Evolutionary conservation across 2,329 filamentous ascomycete species (phyloP).

Genomic region (Aspergillus sp.): DNA sequence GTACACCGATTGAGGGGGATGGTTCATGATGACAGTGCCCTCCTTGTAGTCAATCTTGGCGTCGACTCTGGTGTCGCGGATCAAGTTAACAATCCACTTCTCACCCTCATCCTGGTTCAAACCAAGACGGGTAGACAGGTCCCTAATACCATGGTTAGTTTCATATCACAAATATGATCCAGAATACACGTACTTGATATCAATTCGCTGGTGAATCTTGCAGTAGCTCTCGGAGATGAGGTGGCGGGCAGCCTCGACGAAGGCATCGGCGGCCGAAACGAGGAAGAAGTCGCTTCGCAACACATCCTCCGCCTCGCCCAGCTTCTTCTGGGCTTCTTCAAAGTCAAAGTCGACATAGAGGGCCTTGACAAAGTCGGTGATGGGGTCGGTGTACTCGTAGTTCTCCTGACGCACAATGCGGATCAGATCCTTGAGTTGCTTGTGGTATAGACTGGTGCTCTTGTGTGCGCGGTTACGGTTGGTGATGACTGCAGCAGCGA

Average conservation of each 20-base stretch:
- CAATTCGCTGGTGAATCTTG: slow-evolving; percentile 98
- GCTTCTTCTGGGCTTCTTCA: slow-evolving; percentile 87
- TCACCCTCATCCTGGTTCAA: slow-evolving; percentile 92
- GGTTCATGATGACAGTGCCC: slow-evolving; percentile 98
- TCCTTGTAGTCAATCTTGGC: slow-evolving; percentile 99
- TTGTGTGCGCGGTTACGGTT: slow-evolving; percentile 80
- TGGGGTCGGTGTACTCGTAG: slow-evolving; percentile 94
- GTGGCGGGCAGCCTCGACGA: slow-evolving; percentile 91
- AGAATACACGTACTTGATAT: slow-evolving; percentile 66
- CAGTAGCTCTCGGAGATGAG: slow-evolving; percentile 98
- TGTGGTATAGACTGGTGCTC: slow-evolving; percentile 78
- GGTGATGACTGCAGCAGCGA: slow-evolving; percentile 90
- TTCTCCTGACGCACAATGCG: slow-evolving; percentile 94
- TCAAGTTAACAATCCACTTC: slow-evolving; percentile 99
- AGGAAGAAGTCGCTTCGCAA: slow-evolving; percentile 95
- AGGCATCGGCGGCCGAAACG: slow-evolving; percentile 73
- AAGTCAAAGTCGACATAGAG: slow-evolving; percentile 97
- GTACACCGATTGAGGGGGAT: slow-evolving; percentile 96
- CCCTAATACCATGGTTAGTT: slow-evolving; percentile 45
- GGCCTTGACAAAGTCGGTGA: slow-evolving; percentile 94
- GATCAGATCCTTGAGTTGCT: slow-evolving; percentile 96
- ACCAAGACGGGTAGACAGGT: slow-evolving; percentile 85
- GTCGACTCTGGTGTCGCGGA: slow-evolving; percentile 93
- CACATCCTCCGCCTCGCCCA: slow-evolving; percentile 83
- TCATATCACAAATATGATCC: neutral